Percentiles rank a stretch among this genome's conserved stretches.
These are phyloP conservation scores for Galerina marginata DNA, from an alignment of 768 basidiomycete species.

Conservation along the genomic window DNA sequence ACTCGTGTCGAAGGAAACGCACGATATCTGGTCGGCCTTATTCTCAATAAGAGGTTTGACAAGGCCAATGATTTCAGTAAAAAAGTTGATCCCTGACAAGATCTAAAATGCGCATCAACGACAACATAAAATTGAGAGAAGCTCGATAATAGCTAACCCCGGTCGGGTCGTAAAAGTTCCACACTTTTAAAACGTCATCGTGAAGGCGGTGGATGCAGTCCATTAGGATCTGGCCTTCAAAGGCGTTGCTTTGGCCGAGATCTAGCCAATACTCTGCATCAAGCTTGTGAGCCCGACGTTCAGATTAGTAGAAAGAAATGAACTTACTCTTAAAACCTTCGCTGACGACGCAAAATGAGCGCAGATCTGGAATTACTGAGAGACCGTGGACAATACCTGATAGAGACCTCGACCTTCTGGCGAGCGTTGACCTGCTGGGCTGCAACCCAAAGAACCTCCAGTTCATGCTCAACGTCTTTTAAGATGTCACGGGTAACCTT, in stretches of 20 bases:
- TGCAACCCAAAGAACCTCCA: slow-evolving; percentile 13
- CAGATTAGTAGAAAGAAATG: neutral
- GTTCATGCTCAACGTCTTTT: too few species aligned
- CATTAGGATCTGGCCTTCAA: slow-evolving; percentile 16
- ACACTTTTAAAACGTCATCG: slow-evolving; percentile 22
- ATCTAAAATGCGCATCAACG: too few species aligned
- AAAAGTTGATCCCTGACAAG: too few species aligned
- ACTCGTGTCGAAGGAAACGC: too few species aligned
- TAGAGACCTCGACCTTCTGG: slow-evolving; percentile 19
- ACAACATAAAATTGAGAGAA: too few species aligned
- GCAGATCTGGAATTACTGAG: neutral
- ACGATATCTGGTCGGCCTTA: too few species aligned
- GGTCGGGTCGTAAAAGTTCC: slow-evolving; percentile 30
- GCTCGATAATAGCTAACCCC: slow-evolving; percentile 13
- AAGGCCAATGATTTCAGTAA: too few species aligned
- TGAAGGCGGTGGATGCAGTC: slow-evolving; percentile 19
- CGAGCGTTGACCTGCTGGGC: slow-evolving; percentile 19
- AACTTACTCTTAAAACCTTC: slow-evolving; percentile 22
- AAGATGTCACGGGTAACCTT: too few species aligned
- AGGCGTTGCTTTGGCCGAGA: slow-evolving; percentile 13
- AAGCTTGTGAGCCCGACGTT: neutral
- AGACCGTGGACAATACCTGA: slow-evolving; percentile 15
- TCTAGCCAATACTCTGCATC: slow-evolving; percentile 20
- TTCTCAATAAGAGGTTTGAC: too few species aligned
- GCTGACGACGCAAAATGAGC: neutral